phyloP scores from a whole-genome alignment of 78 protist genomes.

The Dictyostelium intermedium region DNA sequence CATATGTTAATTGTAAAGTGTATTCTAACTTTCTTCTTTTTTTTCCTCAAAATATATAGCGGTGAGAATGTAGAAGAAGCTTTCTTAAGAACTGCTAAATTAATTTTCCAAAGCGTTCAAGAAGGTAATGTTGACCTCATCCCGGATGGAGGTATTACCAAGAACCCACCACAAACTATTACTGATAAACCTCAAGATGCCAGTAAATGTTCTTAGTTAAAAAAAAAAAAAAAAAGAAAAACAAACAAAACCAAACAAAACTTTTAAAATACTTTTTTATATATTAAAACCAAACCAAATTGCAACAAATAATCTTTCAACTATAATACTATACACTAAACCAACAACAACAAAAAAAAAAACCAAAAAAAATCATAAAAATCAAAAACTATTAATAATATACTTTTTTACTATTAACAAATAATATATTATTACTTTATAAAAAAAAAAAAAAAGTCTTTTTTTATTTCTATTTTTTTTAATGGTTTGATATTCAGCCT shows the following conservation, averaged over 20 bases:
- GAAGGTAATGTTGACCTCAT: conserved; percentile 77
- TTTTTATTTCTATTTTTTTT: not conserved
- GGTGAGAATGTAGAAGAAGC: conserved; percentile 86
- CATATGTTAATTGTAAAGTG: too few species aligned
- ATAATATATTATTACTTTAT: not conserved
- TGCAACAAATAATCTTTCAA: not conserved
- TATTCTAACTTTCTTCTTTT: too few species aligned
- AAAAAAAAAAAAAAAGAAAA: not conserved
- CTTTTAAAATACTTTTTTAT: not conserved
- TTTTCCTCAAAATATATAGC: not conserved
- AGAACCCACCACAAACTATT: not conserved
- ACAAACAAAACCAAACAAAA: not conserved
- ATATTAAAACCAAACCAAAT: not conserved
- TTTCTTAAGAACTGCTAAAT: conserved; percentile 81
- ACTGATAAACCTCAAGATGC: not conserved
- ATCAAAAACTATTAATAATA: not conserved
- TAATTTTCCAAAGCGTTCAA: conserved; percentile 82
- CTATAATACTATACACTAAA: not conserved
- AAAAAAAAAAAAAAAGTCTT: not conserved
- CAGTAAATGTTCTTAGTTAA: not conserved
- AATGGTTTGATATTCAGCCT: too few species aligned
- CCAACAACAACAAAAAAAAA: not conserved
- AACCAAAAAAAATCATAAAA: not conserved
- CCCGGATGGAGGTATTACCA: conserved; percentile 69
- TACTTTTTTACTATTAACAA: not conserved